A percentile compares a stretch with the other conserved stretches of the same genome.
Evolutionary conservation across 2,329 filamentous ascomycete genomes (phyloP).

Genomic region (Tolypocladium cylindrosporum): DNA sequence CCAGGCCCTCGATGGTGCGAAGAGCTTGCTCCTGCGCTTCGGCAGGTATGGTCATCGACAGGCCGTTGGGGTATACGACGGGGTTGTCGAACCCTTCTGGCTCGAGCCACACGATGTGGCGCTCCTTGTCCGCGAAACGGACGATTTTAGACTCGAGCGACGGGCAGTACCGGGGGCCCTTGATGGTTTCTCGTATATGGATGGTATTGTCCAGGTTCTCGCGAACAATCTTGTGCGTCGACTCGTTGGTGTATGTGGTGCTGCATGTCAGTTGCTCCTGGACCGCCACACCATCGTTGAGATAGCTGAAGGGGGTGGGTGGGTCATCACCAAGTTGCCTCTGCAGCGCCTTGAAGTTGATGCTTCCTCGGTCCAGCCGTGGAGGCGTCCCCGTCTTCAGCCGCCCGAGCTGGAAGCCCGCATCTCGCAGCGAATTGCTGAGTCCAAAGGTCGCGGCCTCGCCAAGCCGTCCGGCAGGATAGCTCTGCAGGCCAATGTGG

Average conservation of each 20-base stretch:
- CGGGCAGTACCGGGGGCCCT: constrained; percentile 89
- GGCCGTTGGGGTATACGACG: constrained; percentile 89
- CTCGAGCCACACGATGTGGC: constrained; percentile 92
- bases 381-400: constrained; percentile 95
- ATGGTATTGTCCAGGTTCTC: constrained; percentile 91
- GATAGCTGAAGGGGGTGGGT: constrained; percentile 82
- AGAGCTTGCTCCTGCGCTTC: constrained; percentile 79
- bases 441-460: constrained; percentile 88
- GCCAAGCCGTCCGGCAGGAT: constrained; percentile 82
- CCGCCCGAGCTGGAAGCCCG: constrained; percentile 80
- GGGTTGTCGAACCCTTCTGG: constrained; percentile 89
- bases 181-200: constrained; percentile 91
- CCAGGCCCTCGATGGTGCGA: constrained; percentile 79
- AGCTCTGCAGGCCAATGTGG: constrained; percentile 79
- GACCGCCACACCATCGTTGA: constrained; percentile 70
- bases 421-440: constrained; percentile 79
- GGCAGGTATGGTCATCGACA: constrained; percentile 91
- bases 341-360: constrained; percentile 65
- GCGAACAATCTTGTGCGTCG: constrained; percentile 73
- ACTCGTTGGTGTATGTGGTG: constrained; percentile 77
- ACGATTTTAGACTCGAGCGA: constrained; percentile 92
- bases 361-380: constrained; percentile 69
- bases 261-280: constrained; percentile 77
- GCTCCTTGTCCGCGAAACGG: constrained; percentile 68
- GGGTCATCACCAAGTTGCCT: constrained; percentile 74